phyloP scores from a whole-genome alignment of 2,329 filamentous ascomycete genomes.

The Aspergillus sp. region DNA sequence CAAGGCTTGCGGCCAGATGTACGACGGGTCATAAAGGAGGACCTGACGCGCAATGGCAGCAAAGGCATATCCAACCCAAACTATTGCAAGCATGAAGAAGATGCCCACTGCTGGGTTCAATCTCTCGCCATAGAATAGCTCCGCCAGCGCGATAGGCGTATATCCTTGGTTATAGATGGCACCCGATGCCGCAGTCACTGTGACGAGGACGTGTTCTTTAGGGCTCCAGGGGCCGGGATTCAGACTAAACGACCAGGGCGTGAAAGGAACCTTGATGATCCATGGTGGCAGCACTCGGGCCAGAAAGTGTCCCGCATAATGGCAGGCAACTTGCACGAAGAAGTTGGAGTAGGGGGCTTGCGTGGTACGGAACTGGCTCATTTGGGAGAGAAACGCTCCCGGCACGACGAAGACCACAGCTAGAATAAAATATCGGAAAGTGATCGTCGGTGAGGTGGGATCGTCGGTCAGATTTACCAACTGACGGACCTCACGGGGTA shows the following conservation, averaged over 20 bases:
- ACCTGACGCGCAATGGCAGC: conserved; percentile 59
- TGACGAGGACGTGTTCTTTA: conserved; percentile 60
- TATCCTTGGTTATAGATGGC: conserved; percentile 55
- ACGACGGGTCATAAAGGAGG: conserved; percentile 58
- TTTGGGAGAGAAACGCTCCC: conserved; percentile 58
- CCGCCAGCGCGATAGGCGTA: conserved; percentile 54
- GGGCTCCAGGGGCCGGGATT: conserved; percentile 59
- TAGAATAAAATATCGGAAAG: conserved; percentile 60
- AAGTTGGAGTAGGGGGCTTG: conserved; percentile 60
- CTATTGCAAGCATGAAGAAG: conserved; percentile 61
- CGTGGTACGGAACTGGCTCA: conserved; percentile 59
- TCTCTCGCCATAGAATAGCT: conserved; percentile 56
- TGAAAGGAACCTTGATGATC: conserved; percentile 49
- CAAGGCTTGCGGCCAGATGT: conserved; percentile 54
- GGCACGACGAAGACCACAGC: conserved; percentile 56
- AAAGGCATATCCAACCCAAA: conserved; percentile 60
- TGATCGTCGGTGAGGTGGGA: conserved; percentile 55
- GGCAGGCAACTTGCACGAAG: conserved; percentile 60
- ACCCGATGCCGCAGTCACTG: conserved; percentile 55
- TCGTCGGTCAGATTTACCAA: conserved; percentile 60
- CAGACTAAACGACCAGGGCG: conserved; percentile 50
- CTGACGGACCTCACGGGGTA: conserved; percentile 57
- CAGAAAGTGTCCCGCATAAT: conserved; percentile 55
- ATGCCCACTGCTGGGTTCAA: conserved; percentile 56
- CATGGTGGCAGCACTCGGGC: conserved; percentile 52